Conservation (phyloP, 2,329 filamentous ascomycete species). For the Claviceps africana region DNA sequence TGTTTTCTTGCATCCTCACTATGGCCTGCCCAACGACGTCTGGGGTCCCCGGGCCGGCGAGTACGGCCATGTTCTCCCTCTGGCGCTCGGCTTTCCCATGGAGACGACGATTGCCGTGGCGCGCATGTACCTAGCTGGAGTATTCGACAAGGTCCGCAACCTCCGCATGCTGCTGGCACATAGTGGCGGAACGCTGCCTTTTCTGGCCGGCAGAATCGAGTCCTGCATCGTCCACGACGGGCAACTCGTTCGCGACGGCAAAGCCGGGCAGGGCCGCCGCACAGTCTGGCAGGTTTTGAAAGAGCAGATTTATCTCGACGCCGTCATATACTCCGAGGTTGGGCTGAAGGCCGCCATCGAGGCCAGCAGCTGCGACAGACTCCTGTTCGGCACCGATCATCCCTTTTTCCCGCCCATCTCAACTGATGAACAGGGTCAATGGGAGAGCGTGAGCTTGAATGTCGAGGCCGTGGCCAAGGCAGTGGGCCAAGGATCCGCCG, state of each 20-base stretch:
- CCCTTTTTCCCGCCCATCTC: constrained; percentile 71
- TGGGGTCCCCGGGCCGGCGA: constrained; percentile 59
- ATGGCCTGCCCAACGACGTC: constrained; percentile 67
- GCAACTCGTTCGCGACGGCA: constrained; percentile 52
- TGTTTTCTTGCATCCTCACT: constrained; percentile 84
- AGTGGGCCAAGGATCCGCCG: constrained; percentile 30
- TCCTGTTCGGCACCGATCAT: constrained; percentile 74
- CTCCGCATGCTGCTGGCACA: constrained; percentile 72
- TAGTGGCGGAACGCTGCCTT: constrained; percentile 77
- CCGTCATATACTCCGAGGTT: constrained; percentile 67
- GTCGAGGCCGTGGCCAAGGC: constrained; percentile 38
- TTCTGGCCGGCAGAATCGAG: constrained; percentile 77
- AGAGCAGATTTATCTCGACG: constrained; percentile 76
- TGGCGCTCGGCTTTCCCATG: constrained; percentile 78
- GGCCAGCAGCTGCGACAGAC: constrained; percentile 50
- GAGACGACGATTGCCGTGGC: constrained; percentile 86
- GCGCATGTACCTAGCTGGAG: constrained; percentile 73
- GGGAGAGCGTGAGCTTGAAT: constrained; percentile 51
- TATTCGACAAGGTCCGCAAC: constrained; percentile 61
- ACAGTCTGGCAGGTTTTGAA: constrained; percentile 42
- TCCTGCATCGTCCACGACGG: constrained; percentile 76
- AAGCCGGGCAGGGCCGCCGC: constrained; percentile 31
- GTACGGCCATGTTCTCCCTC: constrained; percentile 77
- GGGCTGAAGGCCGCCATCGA: constrained; percentile 58
- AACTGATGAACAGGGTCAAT: constrained; percentile 46